These are phyloP conservation scores for Alternaria panax DNA, from an alignment of 2,329 filamentous ascomycete genomes.

Conservation along the genomic window DNA sequence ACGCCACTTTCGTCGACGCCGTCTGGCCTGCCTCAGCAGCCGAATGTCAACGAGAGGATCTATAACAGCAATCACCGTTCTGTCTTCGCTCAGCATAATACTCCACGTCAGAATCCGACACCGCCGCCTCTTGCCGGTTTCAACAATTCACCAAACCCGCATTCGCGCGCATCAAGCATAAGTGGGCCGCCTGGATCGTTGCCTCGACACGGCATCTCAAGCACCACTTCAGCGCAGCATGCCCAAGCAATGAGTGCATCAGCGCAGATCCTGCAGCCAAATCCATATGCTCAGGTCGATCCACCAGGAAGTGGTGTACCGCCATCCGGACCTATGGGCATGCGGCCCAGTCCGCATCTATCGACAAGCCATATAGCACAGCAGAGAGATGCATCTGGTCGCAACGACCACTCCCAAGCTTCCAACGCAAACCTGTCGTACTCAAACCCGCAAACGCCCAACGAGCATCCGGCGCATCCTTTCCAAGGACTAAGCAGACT, in stretches of 20 bases:
- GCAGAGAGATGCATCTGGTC: constrained; percentile 36
- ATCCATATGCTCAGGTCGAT: constrained; percentile 49
- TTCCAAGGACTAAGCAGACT: constrained; percentile 33
- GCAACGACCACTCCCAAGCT: constrained; percentile 45
- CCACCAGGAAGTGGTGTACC: constrained; percentile 39
- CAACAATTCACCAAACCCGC: constrained; percentile 44
- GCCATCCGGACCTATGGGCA: constrained; percentile 43
- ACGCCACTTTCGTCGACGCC: constrained; percentile 39
- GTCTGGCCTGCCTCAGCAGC: constrained; percentile 33
- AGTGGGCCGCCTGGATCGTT: constrained; percentile 37
- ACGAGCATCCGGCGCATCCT: constrained; percentile 36
- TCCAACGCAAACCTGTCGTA: constrained; percentile 42
- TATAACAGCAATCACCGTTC: constrained; percentile 39
- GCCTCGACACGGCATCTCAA: constrained; percentile 35
- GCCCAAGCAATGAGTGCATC: constrained; percentile 27
- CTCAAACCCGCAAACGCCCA: constrained; percentile 45
- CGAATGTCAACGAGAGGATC: constrained; percentile 31
- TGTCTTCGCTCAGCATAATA: constrained; percentile 45
- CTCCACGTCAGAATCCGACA: constrained; percentile 42
- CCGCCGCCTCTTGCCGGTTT: constrained; percentile 42
- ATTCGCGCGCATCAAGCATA: constrained; percentile 46
- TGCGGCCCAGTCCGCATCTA: constrained; percentile 48
- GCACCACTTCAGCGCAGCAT: constrained; percentile 29
- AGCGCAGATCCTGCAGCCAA: constrained; percentile 46
- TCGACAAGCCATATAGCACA: constrained; percentile 40